Base-by-base conservation (phyloP, 1,139 yeast genomes). In the Hyphopichia wangnamkhiaoensis region DNA sequence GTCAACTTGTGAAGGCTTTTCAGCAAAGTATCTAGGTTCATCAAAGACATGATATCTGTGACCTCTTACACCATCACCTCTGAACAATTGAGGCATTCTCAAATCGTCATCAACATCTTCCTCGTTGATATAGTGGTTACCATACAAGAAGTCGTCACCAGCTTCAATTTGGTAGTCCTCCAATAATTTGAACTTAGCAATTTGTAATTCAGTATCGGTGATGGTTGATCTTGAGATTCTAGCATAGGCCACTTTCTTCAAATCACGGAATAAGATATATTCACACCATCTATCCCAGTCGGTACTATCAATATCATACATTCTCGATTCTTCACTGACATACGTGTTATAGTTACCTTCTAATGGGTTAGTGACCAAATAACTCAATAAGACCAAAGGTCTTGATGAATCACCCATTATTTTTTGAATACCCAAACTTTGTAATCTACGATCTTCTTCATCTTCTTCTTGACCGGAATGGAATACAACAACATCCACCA, bases 281-380 rank as follows among this genome's bases (percentile, higher is more conserved):
- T 93, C 95, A 68, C 98, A 93, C 98, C 98, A 93, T 67, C 98
- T 80, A 59, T 93, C 98, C 85, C 94, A 88, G 60, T 93, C 98
- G 9, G 85, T 73, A 37, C 91, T 84, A 59, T 93, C 98, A 49
- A 93, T 90, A 61, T 93, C 98, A 52, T 83, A 80, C 93, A 93
- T 88, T 34, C 96, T 84, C 2, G 94, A 82, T 49, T 71, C 64
- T 38, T 84, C 85, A 53, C 95, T 83, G 14, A 91, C 96, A 61
- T 89, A 90, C 2, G 91, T 90, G 63, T 88, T 82, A 69, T 93
- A 35, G 64, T 93, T 91, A 13, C 97, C 98, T 57, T 84, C 77
- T 26, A 79, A 69, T 14, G 98, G 98, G 35, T 76, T 79, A 2
- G 96, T 88, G 16, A 93, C 98, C 56, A 93, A 74, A 58, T 93